These are phyloP conservation scores for Ceraceosorus bombacis DNA, from an alignment of 1,284 basidiomycete species.

Conservation along the genomic window DNA sequence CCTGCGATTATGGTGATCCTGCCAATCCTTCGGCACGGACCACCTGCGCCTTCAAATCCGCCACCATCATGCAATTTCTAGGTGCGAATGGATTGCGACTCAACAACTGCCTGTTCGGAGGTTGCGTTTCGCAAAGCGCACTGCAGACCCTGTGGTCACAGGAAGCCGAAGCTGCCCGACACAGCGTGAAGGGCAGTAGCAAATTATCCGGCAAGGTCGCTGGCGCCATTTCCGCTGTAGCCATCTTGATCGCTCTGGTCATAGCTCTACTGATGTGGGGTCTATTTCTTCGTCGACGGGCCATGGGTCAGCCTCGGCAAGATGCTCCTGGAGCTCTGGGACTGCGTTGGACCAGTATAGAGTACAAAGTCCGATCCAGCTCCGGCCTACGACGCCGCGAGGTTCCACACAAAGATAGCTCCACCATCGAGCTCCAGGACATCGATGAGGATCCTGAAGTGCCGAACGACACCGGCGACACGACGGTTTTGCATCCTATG, in stretches of 20 bases:
- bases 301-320: slow-evolving; percentile 14
- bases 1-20: slow-evolving; percentile 36
- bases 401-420: not conserved
- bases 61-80: slow-evolving; percentile 26
- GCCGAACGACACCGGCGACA: not conserved
- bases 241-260: slow-evolving; percentile 20
- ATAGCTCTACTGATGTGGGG: slow-evolving; percentile 18
- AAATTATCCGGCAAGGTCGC: slow-evolving; percentile 26
- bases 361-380: slow-evolving; percentile 14
- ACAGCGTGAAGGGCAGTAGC: not conserved
- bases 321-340: slow-evolving; percentile 19
- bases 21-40: slow-evolving; percentile 16
- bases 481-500: slow-evolving; percentile 12
- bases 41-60: slow-evolving; percentile 24
- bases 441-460: slow-evolving; percentile 1
- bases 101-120: slow-evolving; percentile 23
- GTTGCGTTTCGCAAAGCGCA: slow-evolving; percentile 26
- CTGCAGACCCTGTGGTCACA: slow-evolving; percentile 22
- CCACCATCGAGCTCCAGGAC: slow-evolving; percentile 1
- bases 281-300: slow-evolving; percentile 18
- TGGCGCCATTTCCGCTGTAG: slow-evolving; percentile 30
- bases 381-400: not conserved
- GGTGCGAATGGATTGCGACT: slow-evolving; percentile 28
- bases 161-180: slow-evolving; percentile 2
- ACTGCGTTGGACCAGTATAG: slow-evolving; percentile 25